Evolutionary conservation across 768 basidiomycete species (phyloP).

Genomic region (Lactarius deliciosus): DNA sequence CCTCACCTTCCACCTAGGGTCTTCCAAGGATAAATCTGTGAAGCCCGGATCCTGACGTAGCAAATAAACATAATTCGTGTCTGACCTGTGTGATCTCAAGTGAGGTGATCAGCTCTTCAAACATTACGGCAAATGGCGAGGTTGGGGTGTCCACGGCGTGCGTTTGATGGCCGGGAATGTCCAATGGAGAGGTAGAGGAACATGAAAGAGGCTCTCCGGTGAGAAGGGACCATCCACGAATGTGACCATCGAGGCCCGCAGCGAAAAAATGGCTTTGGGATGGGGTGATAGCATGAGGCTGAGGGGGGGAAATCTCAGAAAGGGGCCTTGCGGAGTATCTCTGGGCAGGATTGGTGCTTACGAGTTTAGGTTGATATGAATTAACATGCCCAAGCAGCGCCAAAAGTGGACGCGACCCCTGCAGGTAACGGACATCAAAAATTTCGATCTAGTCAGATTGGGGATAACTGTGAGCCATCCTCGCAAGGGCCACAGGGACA

Average conservation of each 20-base stretch:
- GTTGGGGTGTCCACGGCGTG: neutral
- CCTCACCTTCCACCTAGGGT: neutral
- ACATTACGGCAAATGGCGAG: conserved; percentile 19
- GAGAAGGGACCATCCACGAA: conserved; percentile 68
- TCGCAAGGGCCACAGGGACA: neutral
- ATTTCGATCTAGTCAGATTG: conserved; percentile 49
- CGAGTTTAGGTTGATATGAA: conserved; percentile 49
- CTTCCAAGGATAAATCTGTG: conserved; percentile 24
- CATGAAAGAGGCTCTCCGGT: conserved; percentile 46
- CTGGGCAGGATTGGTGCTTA: conserved; percentile 36
- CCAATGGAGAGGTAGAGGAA: conserved; percentile 25
- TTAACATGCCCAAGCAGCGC: conserved; percentile 60
- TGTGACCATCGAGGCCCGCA: conserved; percentile 61
- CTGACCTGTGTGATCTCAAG: conserved; percentile 22
- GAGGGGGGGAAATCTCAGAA: neutral
- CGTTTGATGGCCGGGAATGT: neutral
- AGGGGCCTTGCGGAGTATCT: neutral
- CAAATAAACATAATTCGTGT: conserved; percentile 26
- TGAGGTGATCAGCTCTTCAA: conserved; percentile 23
- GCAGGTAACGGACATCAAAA: conserved; percentile 61
- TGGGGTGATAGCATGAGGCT: conserved; percentile 66
- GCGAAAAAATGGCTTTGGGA: conserved; percentile 60
- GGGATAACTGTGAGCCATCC: conserved; percentile 12
- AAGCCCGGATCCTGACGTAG: conserved; percentile 23
- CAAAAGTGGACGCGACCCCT: conserved; percentile 44